phyloP scores from a whole-genome alignment of 495 filamentous ascomycete species.

The Annulohypoxylon stygium region DNA sequence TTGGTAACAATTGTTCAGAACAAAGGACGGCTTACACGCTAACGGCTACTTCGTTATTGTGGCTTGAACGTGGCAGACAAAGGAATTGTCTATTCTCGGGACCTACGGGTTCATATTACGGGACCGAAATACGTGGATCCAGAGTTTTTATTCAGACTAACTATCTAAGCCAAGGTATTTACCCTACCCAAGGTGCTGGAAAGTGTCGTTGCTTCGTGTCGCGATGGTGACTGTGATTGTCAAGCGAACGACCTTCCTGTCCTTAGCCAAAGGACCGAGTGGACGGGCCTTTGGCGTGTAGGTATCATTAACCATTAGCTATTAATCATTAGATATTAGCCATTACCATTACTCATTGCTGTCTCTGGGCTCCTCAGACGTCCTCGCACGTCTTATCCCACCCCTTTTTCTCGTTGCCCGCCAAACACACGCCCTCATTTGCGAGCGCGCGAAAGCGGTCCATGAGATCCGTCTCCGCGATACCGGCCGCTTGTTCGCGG shows the following conservation, averaged over 20 bases:
- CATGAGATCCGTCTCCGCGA: not conserved
- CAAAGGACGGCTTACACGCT: not conserved
- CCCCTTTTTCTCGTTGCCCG: not conserved
- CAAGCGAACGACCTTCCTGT: not conserved
- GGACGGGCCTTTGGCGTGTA: not conserved
- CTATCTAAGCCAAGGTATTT: not conserved
- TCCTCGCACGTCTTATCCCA: not conserved
- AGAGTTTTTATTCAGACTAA: not conserved
- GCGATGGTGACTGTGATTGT: not conserved
- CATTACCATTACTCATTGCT: not conserved
- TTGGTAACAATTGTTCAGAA: not conserved
- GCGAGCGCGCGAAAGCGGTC: constrained; percentile 4
- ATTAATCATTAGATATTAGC: not conserved
- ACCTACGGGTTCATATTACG: not conserved
- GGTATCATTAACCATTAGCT: not conserved
- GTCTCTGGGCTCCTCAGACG: not conserved
- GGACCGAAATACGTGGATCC: not conserved
- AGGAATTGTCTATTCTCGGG: not conserved
- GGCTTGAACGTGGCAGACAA: not conserved
- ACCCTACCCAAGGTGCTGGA: not conserved
- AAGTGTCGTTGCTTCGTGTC: not conserved
- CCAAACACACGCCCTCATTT: not conserved
- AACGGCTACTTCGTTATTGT: not conserved
- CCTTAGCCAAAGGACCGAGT: not conserved
- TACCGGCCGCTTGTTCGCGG: not conserved